Base-by-base conservation (phyloP, 345 rosid species). In the Brassica rapa region DNA sequence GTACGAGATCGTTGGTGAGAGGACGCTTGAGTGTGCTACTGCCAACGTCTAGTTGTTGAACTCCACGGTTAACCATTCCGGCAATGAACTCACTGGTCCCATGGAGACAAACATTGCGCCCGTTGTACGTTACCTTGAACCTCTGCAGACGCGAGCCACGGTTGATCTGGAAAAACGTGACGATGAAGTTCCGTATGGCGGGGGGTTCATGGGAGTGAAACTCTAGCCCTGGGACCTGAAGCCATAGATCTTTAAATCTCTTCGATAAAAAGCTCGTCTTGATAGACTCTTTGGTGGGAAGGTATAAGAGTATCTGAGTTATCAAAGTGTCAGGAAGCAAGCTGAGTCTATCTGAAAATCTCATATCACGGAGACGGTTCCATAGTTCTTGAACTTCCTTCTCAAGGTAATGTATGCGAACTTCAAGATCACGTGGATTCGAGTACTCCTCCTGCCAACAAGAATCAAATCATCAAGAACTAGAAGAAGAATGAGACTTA, bases 201-300 rank as follows among this genome's bases (percentile, higher is more conserved):
- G 25, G 4, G 4, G 14, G 7, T 5, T 63, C 19, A 16, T 7
- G 1, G 12, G 43, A 8, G 43, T 63, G 0, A 4, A 63, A 0
- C 2, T 30, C 66, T 3, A 77, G 71, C 1, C 57, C 78, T 15
- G 72, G 78, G 29, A 75, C 68, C 4, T 2, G 21, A 33, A 70
- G 65, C 81, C 81, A 77, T 1, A 70, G 46, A 14, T 27, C 55
- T 29, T 5, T 62, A 41, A 74, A 77, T 53, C 75, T 77, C 1
- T 15, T 77, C 0, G 67, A 71, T 29, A 77, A 39, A 25, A 55
- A 32, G 8, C 67, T 64, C 0, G 81, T 71, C 66, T 9, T 78
- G 1, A 57, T 59, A 0, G 81, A 71, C 29, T 55, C 72, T 19
- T 30, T 56, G 8, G 71, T 78, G 0, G 81, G 66, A 62, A 77